Evolutionary conservation across 2,329 filamentous ascomycete genomes (phyloP).

Genomic region (Botrytis pseudocinerea): DNA sequence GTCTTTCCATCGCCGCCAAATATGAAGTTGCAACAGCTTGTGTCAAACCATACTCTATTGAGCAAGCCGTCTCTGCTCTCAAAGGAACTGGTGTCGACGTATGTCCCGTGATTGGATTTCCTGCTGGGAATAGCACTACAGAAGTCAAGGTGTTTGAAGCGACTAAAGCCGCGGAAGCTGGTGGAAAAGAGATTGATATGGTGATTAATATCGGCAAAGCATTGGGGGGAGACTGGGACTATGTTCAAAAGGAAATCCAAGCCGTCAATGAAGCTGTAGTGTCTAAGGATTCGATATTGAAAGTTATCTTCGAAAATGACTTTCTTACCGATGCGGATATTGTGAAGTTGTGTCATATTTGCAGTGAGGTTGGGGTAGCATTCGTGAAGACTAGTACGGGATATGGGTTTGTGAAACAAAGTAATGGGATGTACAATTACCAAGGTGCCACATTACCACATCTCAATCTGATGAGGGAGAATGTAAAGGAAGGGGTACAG

Average conservation of each 20-base stretch:
- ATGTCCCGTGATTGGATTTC: conserved; percentile 62
- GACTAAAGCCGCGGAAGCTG: conserved; percentile 47
- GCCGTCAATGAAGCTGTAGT: conserved; percentile 51
- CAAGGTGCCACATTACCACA: conserved; percentile 53
- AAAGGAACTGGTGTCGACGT: conserved; percentile 51
- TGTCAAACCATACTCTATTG: conserved; percentile 57
- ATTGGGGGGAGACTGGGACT: conserved; percentile 57
- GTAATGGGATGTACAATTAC: conserved; percentile 53
- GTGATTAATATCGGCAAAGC: conserved; percentile 62
- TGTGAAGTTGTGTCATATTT: conserved; percentile 54
- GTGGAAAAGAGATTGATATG: conserved; percentile 59
- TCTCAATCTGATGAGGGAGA: conserved; percentile 55
- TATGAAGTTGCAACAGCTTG: conserved; percentile 57
- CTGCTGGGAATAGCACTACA: conserved; percentile 58
- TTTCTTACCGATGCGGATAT: conserved; percentile 54
- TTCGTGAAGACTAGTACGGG: conserved; percentile 64
- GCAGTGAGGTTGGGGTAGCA: conserved; percentile 51
- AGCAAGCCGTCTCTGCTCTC: conserved; percentile 50
- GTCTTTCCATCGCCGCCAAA: conserved; percentile 50
- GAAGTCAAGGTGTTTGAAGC: conserved; percentile 57
- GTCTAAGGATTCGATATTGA: conserved; percentile 49
- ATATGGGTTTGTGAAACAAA: conserved; percentile 60
- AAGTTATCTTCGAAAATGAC: conserved; percentile 65
- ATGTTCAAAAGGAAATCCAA: conserved; percentile 54
- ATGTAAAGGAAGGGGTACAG: conserved; percentile 48